Base-by-base conservation (phyloP, 2,329 filamentous ascomycete genomes). In the Pleoardoris graminearum region DNA sequence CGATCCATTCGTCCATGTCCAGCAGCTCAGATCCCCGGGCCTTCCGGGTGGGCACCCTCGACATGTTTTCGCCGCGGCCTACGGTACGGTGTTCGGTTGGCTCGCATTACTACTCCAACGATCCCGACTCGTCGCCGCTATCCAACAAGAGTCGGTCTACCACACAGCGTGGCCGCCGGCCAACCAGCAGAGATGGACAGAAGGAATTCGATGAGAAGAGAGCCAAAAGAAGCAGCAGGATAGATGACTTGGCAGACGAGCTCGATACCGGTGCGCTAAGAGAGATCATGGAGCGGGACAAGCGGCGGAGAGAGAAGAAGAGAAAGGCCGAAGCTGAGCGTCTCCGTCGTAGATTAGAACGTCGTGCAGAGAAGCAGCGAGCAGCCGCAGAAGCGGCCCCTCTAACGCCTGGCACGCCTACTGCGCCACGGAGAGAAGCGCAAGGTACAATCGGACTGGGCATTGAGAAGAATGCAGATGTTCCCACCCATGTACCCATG, bases 261-360 rank as follows among this genome's bases (percentile, higher is more conserved):
- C 80, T 99, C 49, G 90, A 91, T 73, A 89, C 94, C 3, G 85
- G 88, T 47, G 92, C 91, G 62, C 73, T 99, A 33, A 84, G 93
- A 53, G 89, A 96, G 68, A 79, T 97, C 25, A 88, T 99, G 83
- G 94, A 99, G 64, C 81, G 94, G 54, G 94, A 99, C 67, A 82
- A 87, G 60, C 84, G 92, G 64, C 83, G 94, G 51, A 85, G 83
- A 59, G 90, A 96, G 60, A 85, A 85, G 69, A 92, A 89, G 74
- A 83, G 82, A 48, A 79, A 82, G 51, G 80, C 81, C 32, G 87
- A 93, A 19, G 83, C 85, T 57, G 85, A 90, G 56, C 84, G 82
- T 58, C 75, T 86, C 21, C 85, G 88, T 59, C 81, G 82, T 48
- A 84, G 82, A 52, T 75, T 94, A 21, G 81, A 85, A 35, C 80